Conservation (phyloP, 345 rosid genomes). For the Turnera subulata region DNA sequence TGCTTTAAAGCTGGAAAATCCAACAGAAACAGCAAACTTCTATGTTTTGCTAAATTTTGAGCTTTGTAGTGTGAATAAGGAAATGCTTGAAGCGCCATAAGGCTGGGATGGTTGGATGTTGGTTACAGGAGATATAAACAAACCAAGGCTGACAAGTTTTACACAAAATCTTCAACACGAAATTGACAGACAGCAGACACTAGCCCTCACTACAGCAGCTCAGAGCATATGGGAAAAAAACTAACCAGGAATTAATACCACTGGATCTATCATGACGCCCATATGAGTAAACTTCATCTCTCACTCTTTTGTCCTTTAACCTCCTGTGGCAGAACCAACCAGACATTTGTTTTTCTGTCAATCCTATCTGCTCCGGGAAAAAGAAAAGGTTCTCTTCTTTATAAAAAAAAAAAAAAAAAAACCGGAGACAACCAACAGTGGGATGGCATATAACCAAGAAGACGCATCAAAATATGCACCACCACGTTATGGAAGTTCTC, state of each 20-base stretch:
- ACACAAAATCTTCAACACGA: conserved; percentile 4
- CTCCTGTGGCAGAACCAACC: conserved; percentile 99
- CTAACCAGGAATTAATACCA: conserved; percentile 88
- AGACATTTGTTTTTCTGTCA: conserved; percentile 93
- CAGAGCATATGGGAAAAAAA: conserved; percentile 3
- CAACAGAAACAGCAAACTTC: too few relatives aligned
- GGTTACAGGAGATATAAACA: too few relatives aligned
- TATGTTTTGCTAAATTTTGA: too few relatives aligned
- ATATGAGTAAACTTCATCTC: conserved; percentile 47
- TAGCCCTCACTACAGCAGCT: neutral
- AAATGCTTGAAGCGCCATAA: too few relatives aligned
- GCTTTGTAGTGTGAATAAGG: too few relatives aligned
- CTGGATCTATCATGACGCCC: conserved; percentile 85
- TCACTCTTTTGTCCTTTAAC: conserved; percentile 72
- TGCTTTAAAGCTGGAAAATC: too few relatives aligned
- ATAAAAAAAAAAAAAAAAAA: too few relatives aligned
- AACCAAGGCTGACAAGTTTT: too few relatives aligned
- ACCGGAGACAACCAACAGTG: conserved; percentile 1
- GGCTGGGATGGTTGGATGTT: too few relatives aligned
- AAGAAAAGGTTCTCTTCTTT: conserved; percentile 1
- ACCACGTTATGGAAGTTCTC: conserved; percentile 78
- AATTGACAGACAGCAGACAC: too few relatives aligned
- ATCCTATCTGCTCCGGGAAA: conserved; percentile 54
- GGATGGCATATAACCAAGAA: conserved; percentile 17
- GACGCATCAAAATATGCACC: conserved; percentile 12